These are phyloP conservation scores for Beta vulgaris DNA, from an alignment of 148 eudicot genomes.

Conservation along the genomic window DNA sequence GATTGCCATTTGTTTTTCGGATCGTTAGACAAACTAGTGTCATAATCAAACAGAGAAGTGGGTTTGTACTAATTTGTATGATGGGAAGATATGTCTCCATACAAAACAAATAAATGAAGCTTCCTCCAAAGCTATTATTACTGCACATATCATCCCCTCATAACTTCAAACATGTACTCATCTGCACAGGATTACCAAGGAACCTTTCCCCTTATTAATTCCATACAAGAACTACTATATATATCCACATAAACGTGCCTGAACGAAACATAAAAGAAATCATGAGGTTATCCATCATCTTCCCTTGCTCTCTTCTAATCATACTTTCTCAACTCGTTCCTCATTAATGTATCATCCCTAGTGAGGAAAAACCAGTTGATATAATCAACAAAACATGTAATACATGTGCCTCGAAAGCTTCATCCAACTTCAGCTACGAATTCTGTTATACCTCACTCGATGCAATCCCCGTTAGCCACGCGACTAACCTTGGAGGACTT, in stretches of 20 bases:
- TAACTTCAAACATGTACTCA: background rate
- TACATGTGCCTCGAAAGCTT: constrained; percentile 6
- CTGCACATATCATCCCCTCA: background rate
- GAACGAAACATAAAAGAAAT: too few species aligned
- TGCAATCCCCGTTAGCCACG: constrained; percentile 23
- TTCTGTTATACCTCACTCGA: constrained; percentile 27
- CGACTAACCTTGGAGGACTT: constrained; percentile 26
- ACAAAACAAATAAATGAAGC: constrained; percentile 3
- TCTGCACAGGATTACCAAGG: background rate
- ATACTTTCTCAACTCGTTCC: constrained; percentile 6
- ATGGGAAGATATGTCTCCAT: background rate
- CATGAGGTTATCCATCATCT: constrained; percentile 2
- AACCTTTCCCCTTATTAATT: constrained; percentile 17
- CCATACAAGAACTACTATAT: background rate
- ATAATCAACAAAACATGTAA: constrained; percentile 24
- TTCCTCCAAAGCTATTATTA: background rate
- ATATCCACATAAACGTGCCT: background rate
- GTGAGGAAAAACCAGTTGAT: background rate
- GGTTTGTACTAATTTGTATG: too few species aligned
- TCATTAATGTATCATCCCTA: background rate
- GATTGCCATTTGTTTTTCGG: too few species aligned
- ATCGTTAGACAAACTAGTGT: background rate
- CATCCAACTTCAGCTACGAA: constrained; percentile 13
- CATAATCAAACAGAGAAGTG: background rate
- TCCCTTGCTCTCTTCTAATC: constrained; percentile 8